phyloP scores from a whole-genome alignment of 805 yeast species.

The Candida corydali region DNA sequence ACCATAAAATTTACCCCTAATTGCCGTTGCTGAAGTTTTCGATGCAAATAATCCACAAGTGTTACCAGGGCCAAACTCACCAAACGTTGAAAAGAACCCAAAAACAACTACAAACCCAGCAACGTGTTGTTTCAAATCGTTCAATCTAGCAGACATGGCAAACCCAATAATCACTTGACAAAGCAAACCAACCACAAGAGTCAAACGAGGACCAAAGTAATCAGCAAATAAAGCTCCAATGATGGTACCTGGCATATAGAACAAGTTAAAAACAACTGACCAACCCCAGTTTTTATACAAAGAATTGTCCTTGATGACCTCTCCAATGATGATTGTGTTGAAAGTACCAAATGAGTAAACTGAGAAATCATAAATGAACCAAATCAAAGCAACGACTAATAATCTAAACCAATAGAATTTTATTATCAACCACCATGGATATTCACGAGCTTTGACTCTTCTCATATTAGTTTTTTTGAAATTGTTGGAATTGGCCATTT shows the following conservation, averaged over 20 bases:
- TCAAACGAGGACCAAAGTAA: conserved; percentile 84
- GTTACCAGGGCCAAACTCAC: conserved; percentile 95
- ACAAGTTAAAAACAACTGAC: conserved; percentile 83
- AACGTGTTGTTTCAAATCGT: conserved; percentile 51
- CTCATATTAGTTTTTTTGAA: conserved; percentile 71
- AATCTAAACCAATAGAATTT: conserved; percentile 86
- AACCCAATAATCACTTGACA: conserved; percentile 78
- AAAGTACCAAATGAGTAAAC: conserved; percentile 84
- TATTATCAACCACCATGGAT: conserved; percentile 66
- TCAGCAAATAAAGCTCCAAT: conserved; percentile 85
- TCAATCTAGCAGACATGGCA: conserved; percentile 73
- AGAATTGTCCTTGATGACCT: conserved; percentile 55
- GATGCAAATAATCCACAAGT: conserved; percentile 85
- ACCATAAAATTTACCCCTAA: conserved; percentile 89
- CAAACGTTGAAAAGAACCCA: conserved; percentile 82
- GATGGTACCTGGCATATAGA: conserved; percentile 87
- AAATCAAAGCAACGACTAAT: conserved; percentile 63
- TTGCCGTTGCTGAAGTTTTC: conserved; percentile 79
- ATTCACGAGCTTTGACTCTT: conserved; percentile 31
- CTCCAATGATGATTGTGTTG: conserved; percentile 64
- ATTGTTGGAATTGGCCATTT: conserved; percentile 67
- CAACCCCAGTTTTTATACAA: conserved; percentile 81
- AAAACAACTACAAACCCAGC: conserved; percentile 82
- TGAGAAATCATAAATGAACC: conserved; percentile 91
- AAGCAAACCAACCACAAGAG: conserved; percentile 64